phyloP scores from a whole-genome alignment of 305 asterid species.

The Fraxinus latifolia region DNA sequence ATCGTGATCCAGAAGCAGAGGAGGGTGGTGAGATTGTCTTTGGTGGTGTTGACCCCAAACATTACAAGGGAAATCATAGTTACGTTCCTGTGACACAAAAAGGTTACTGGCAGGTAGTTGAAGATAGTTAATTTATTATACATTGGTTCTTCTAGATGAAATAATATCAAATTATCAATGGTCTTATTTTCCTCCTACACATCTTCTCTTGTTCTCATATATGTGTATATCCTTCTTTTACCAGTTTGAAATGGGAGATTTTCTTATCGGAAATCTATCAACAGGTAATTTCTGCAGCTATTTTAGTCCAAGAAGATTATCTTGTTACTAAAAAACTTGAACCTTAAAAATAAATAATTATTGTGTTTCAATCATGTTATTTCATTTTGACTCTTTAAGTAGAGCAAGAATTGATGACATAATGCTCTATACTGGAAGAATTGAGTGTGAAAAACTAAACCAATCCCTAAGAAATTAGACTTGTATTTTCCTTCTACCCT shows the following conservation, averaged over 20 bases:
- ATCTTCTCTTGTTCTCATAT: background rate
- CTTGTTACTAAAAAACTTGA: background rate
- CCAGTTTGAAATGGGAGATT: constrained; percentile 83
- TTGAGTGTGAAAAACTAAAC: background rate
- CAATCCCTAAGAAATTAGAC: background rate
- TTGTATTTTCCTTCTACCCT: constrained; percentile 3
- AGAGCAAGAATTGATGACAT: background rate
- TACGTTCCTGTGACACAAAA: constrained; percentile 70
- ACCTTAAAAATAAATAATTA: background rate
- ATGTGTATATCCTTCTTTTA: constrained; percentile 3
- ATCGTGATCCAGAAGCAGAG: constrained; percentile 59
- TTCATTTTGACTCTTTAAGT: background rate
- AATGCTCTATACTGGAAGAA: background rate
- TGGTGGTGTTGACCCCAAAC: constrained; percentile 81
- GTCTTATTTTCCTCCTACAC: background rate
- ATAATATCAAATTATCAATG: background rate
- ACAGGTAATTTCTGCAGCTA: constrained; percentile 55
- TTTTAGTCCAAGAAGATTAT: background rate
- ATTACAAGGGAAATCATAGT: constrained; percentile 68
- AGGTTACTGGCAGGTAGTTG: constrained; percentile 89
- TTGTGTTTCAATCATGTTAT: background rate
- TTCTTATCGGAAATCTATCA: constrained; percentile 68
- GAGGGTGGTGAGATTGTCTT: constrained; percentile 88
- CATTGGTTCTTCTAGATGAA: background rate
- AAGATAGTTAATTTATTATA: background rate